A percentile compares a stretch with the other conserved stretches of the same genome.
Conservation (phyloP, 2,329 filamentous ascomycete species). For the Emericellopsis cladophorae region DNA sequence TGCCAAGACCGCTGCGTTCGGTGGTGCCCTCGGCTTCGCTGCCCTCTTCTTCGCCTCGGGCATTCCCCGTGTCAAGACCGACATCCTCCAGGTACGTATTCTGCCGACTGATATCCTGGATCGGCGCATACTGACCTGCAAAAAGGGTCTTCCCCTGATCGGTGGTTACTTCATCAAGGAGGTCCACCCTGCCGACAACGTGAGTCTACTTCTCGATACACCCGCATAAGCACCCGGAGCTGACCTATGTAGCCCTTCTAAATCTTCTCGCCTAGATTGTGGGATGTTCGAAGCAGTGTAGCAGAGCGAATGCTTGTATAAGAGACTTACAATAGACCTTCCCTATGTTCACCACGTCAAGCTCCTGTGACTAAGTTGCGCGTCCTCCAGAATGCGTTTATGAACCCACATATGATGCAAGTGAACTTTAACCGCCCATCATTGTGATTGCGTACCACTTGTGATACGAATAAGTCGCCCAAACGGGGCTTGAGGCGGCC, state of each 20-base stretch:
- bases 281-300: conserved; percentile 2
- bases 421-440: no score
- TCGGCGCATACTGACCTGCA: not conserved
- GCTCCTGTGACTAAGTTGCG: not conserved
- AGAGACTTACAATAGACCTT: conserved; percentile 23
- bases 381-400: not conserved
- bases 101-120: not conserved
- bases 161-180: conserved; percentile 37
- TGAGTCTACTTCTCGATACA: conserved; percentile 21
- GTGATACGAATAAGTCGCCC: no score
- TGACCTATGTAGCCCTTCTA: conserved; percentile 26
- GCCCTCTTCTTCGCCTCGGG: conserved; percentile 49
- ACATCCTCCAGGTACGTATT: conserved; percentile 42
- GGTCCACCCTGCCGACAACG: conserved; percentile 48
- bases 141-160: conserved; percentile 42
- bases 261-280: conserved; percentile 8
- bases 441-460: no score
- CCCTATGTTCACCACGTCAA: conserved; percentile 7
- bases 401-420: no score
- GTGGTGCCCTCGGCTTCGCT: conserved; percentile 42
- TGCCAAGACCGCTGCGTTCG: conserved; percentile 38
- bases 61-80: conserved; percentile 45
- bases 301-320: conserved; percentile 19
- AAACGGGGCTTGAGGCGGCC: no score
- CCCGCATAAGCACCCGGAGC: not conserved